Evolutionary conservation across 1,284 basidiomycete genomes (phyloP).

Genomic region (Inonotus hispidus): DNA sequence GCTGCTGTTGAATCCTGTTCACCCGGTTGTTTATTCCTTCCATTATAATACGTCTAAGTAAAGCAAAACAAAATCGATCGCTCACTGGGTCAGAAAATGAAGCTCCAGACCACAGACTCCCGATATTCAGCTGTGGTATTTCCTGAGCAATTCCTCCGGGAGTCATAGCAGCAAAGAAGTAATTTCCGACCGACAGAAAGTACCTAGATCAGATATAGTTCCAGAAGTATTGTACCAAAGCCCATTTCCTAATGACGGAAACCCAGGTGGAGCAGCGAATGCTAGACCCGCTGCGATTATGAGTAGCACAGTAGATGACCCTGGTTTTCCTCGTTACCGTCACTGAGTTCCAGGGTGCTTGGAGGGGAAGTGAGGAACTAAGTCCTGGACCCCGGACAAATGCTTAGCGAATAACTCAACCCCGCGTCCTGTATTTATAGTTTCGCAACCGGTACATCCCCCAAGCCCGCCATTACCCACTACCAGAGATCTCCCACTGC

Average conservation of each 20-base stretch:
- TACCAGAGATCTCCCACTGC: constrained; percentile 16
- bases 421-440: not conserved
- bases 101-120: constrained; percentile 72
- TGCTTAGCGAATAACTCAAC: not conserved
- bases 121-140: constrained; percentile 63
- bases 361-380: not conserved
- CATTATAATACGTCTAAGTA: constrained; percentile 60
- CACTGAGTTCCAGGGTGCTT: not conserved
- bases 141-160: constrained; percentile 58
- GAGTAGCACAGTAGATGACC: not conserved
- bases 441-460: constrained; percentile 5
- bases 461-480: constrained; percentile 18
- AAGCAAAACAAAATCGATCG: constrained; percentile 21
- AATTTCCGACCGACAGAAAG: constrained; percentile 68
- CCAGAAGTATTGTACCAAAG: constrained; percentile 61
- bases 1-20: constrained; percentile 41
- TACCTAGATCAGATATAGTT: constrained; percentile 49
- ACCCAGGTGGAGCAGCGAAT: constrained; percentile 41
- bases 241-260: constrained; percentile 67
- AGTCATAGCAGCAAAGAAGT: constrained; percentile 65
- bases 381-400: too few species aligned
- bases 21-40: constrained; percentile 54
- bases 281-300: not conserved
- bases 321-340: not conserved
- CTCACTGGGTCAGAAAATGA: constrained; percentile 57